Evolutionary conservation across 148 eudicot species (phyloP).

Genomic region (Camellia granthamiana): DNA sequence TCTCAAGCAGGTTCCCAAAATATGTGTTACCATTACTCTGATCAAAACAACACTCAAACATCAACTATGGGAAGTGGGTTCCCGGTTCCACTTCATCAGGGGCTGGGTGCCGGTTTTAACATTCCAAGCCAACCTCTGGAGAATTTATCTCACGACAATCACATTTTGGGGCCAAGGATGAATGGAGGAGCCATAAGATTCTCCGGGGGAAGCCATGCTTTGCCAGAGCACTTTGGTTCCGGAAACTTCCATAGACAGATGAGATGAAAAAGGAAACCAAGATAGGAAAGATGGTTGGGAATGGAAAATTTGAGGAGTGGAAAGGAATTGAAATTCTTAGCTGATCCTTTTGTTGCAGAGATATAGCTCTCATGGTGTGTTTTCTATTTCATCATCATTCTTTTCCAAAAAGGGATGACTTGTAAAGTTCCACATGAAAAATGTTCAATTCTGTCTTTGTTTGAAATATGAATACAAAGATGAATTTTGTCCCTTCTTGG

Average conservation of each 20-base stretch:
- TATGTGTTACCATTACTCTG: conserved; percentile 11
- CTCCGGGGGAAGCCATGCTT: conserved; percentile 28
- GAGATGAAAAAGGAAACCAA: conserved; percentile 22
- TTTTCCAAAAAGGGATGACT: not conserved
- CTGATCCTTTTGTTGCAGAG: not conserved
- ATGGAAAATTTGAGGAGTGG: not conserved
- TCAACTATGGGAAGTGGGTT: conserved; percentile 25
- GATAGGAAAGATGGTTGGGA: conserved; percentile 11
- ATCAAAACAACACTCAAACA: conserved; percentile 11
- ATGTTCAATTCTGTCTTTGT: not conserved
- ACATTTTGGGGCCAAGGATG: conserved; percentile 30
- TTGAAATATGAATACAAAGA: not conserved
- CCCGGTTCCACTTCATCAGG: conserved; percentile 32
- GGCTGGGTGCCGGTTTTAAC: conserved; percentile 30
- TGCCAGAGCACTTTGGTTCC: conserved; percentile 22
- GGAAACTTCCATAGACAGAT: conserved; percentile 10
- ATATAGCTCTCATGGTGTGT: not conserved
- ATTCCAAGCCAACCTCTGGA: conserved; percentile 29
- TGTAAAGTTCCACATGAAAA: not conserved
- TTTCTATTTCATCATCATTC: not conserved
- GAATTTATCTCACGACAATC: conserved; percentile 27
- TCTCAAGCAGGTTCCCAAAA: conserved; percentile 22
- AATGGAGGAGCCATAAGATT: conserved; percentile 27
- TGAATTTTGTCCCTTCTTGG: not conserved
- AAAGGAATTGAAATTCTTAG: not conserved